A percentile compares a stretch with the other conserved stretches of the same genome.
Conservation (phyloP, 164 flowering plant genomes). For the Aristolochia contorta region DNA sequence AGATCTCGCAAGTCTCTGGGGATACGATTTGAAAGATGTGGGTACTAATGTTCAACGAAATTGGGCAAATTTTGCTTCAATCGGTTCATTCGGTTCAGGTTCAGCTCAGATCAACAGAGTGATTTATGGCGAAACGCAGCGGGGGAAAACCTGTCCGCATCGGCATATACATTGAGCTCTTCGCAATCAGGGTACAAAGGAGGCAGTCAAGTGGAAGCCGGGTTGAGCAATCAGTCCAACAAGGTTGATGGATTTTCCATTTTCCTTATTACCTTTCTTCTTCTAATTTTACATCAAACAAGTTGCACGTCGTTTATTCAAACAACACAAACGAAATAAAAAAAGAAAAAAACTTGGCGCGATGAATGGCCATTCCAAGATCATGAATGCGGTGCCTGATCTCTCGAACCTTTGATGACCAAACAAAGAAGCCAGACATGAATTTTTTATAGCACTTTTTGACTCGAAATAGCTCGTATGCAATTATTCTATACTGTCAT, state of each 20-base stretch:
- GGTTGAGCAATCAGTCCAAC: slow-evolving; percentile 18
- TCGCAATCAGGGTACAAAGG: slow-evolving; percentile 8
- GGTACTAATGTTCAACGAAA: slow-evolving; percentile 8
- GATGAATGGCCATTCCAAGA: too few species aligned
- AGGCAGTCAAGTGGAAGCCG: slow-evolving; percentile 10
- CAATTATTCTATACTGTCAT: too few species aligned
- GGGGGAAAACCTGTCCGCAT: slow-evolving; percentile 8
- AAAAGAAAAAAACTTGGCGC: too few species aligned
- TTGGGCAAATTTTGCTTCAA: slow-evolving; percentile 10
- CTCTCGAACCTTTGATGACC: too few species aligned
- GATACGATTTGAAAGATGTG: slow-evolving; percentile 28
- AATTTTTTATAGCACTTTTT: too few species aligned
- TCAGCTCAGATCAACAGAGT: slow-evolving; percentile 6
- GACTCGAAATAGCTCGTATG: too few species aligned
- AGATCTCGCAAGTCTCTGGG: slow-evolving; percentile 63
- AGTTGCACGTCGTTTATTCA: too few species aligned
- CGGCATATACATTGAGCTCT: slow-evolving; percentile 8
- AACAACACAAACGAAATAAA: too few species aligned
- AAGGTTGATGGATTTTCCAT: slow-evolving; percentile 24
- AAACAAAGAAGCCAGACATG: too few species aligned
- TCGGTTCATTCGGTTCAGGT: slow-evolving; percentile 12
- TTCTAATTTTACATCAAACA: too few species aligned
- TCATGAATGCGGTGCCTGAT: too few species aligned
- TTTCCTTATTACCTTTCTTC: too few species aligned
- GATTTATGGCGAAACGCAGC: not conserved